Percentiles rank a stretch among this genome's conserved stretches.
Conservation (phyloP, 179 eudicot species). For the Camellia oleifera region DNA sequence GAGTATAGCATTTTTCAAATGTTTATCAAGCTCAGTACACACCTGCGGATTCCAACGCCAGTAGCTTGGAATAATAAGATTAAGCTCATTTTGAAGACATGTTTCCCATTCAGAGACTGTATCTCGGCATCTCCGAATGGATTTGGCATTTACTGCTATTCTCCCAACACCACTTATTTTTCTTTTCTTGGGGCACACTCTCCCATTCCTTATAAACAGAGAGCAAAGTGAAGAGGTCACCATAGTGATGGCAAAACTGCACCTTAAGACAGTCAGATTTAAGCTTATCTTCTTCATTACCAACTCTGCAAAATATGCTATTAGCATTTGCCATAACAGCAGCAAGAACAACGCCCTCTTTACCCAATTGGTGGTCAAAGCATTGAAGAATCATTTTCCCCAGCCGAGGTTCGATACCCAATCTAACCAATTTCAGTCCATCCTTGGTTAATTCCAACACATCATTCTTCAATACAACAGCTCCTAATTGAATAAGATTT, state of each 20-base stretch:
- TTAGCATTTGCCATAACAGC: constrained; percentile 89
- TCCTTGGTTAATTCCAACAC: constrained; percentile 49
- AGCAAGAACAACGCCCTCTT: constrained; percentile 89
- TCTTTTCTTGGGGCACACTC: constrained; percentile 39
- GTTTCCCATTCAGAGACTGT: constrained; percentile 63
- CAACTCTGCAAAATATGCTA: constrained; percentile 90
- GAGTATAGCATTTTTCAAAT: constrained; percentile 60
- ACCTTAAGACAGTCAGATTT: constrained; percentile 90
- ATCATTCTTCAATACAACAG: constrained; percentile 48
- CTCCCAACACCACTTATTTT: constrained; percentile 87
- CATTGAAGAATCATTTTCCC: constrained; percentile 78
- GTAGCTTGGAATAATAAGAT: constrained; percentile 62
- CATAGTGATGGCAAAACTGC: constrained; percentile 74
- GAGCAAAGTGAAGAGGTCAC: constrained; percentile 88
- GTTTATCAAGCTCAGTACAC: constrained; percentile 43
- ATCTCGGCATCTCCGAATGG: constrained; percentile 87
- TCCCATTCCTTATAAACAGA: constrained; percentile 91
- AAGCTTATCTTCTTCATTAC: constrained; percentile 58
- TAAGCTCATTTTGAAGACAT: constrained; percentile 67
- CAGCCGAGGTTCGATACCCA: constrained; percentile 90
- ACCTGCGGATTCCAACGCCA: constrained; percentile 73
- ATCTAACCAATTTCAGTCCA: constrained; percentile 59
- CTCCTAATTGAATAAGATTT: constrained; percentile 83
- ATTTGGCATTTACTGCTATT: constrained; percentile 89
- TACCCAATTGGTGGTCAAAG: constrained; percentile 46